These are phyloP conservation scores for Pythium dissimile DNA, from an alignment of 352 stramenopile genomes.

Conservation along the genomic window DNA sequence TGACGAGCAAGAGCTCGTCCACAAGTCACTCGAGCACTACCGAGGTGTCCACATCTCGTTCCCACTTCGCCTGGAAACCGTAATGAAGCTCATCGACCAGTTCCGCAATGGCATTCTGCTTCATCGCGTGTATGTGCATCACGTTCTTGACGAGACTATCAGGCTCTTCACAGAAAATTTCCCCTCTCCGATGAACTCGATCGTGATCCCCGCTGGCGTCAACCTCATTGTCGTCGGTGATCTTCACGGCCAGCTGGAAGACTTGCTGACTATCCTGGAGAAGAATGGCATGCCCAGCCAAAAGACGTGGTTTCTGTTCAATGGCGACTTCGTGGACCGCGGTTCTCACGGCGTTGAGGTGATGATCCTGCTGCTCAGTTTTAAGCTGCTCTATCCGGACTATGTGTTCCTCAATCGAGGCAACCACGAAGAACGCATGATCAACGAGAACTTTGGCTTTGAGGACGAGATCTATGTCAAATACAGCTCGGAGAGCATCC, in stretches of 20 bases:
- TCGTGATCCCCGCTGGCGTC: slow-evolving; percentile 72
- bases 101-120: slow-evolving; percentile 83
- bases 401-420: slow-evolving; percentile 93
- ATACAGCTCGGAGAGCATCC: slow-evolving; percentile 74
- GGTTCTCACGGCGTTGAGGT: slow-evolving; percentile 92
- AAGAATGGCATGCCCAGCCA: slow-evolving; percentile 86
- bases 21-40: slow-evolving; percentile 63
- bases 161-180: slow-evolving; percentile 49
- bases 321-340: slow-evolving; percentile 95
- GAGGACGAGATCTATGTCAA: slow-evolving; percentile 81
- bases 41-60: slow-evolving; percentile 71
- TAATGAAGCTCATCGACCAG: slow-evolving; percentile 79
- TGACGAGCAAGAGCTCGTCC: slow-evolving; percentile 56
- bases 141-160: slow-evolving; percentile 67
- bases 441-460: slow-evolving; percentile 91
- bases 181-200: slow-evolving; percentile 65
- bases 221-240: slow-evolving; percentile 91
- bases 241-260: slow-evolving; percentile 91
- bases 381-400: slow-evolving; percentile 87
- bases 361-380: slow-evolving; percentile 83
- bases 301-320: slow-evolving; percentile 94
- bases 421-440: slow-evolving; percentile 94
- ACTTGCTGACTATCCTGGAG: slow-evolving; percentile 92
- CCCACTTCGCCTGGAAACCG: slow-evolving; percentile 67
- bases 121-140: slow-evolving; percentile 71